These are phyloP conservation scores for Claviceps humidiphila DNA, from an alignment of 2,329 filamentous ascomycete species.

Conservation along the genomic window DNA sequence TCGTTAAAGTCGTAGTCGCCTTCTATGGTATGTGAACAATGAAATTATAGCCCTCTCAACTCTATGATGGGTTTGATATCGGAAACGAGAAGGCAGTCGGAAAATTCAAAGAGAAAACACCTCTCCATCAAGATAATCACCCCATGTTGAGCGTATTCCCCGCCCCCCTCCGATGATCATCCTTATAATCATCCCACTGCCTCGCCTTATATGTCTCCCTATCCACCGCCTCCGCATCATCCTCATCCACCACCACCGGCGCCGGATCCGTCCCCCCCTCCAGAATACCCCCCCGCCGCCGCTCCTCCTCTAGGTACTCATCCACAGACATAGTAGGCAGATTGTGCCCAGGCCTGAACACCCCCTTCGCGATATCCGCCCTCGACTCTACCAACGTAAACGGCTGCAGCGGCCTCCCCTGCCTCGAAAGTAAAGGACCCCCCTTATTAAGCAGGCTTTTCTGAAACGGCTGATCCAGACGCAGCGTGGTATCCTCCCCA, in stretches of 20 bases:
- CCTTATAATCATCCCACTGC: conserved; percentile 88
- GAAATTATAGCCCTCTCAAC: too few species aligned
- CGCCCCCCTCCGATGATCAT: conserved; percentile 73
- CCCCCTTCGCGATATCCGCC: conserved; percentile 60
- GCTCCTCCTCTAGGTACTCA: conserved; percentile 91
- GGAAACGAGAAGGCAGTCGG: too few species aligned
- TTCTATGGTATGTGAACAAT: too few species aligned
- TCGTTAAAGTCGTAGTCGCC: too few species aligned
- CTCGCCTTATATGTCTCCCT: conserved; percentile 85
- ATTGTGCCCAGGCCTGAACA: conserved; percentile 85
- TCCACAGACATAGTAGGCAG: conserved; percentile 96
- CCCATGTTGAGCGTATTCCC: conserved; percentile 78
- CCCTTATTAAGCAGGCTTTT: conserved; percentile 31
- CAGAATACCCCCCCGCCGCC: conserved; percentile 70
- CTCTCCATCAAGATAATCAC: conserved; percentile 11
- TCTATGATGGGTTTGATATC: too few species aligned
- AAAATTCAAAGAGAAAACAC: not conserved
- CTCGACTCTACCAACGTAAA: conserved; percentile 76
- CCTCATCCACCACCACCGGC: conserved; percentile 68
- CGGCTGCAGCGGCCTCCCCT: conserved; percentile 77
- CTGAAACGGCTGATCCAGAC: conserved; percentile 53
- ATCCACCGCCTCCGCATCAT: conserved; percentile 78
- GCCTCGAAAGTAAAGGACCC: conserved; percentile 63
- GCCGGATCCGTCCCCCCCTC: conserved; percentile 73
- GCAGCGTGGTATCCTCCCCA: conserved; percentile 42